Conservation (phyloP, 2,329 filamentous ascomycete species). For the Penicillium hordei region DNA sequence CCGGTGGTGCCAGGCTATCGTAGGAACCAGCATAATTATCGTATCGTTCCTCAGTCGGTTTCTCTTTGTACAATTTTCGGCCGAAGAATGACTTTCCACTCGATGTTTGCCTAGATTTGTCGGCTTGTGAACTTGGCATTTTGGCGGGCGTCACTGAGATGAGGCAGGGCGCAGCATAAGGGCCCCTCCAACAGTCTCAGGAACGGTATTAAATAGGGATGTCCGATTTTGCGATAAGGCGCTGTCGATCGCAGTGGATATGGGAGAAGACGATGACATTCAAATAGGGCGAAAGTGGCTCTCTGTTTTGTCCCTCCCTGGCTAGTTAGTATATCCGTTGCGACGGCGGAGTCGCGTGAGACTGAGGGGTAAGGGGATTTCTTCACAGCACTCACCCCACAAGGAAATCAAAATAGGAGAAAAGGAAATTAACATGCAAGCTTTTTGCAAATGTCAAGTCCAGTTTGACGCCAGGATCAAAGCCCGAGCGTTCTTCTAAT, state of each 20-base stretch:
- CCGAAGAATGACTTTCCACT: conserved; percentile 84
- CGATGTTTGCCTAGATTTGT: conserved; percentile 80
- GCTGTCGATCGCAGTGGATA: conserved; percentile 20
- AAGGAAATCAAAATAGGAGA: conserved; percentile 11
- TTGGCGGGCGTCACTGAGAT: conserved; percentile 37
- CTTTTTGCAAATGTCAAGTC: conserved; percentile 23
- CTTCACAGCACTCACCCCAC: conserved; percentile 16
- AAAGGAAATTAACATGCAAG: conserved; percentile 17
- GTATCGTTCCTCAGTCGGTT: conserved; percentile 62
- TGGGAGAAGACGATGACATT: conserved; percentile 19
- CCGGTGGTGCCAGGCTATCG: conserved; percentile 60
- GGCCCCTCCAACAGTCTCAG: conserved; percentile 17
- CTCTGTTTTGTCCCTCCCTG: conserved; percentile 24
- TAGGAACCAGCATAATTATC: conserved; percentile 59
- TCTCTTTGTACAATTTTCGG: conserved; percentile 73
- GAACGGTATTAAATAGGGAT: conserved; percentile 1
- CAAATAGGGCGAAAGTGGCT: conserved; percentile 16
- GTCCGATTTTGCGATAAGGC: conserved; percentile 4
- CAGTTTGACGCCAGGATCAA: conserved; percentile 27
- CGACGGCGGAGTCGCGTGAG: conserved; percentile 8
- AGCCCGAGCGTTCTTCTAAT: conserved; percentile 22
- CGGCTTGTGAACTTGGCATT: conserved; percentile 62
- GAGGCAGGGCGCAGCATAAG: conserved; percentile 37
- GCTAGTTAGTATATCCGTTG: conserved; percentile 26
- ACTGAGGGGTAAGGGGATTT: conserved; percentile 3